Evolutionary conservation across 2,329 filamentous ascomycete species (phyloP).

Genomic region (Trichophyton mentagrophytes): DNA sequence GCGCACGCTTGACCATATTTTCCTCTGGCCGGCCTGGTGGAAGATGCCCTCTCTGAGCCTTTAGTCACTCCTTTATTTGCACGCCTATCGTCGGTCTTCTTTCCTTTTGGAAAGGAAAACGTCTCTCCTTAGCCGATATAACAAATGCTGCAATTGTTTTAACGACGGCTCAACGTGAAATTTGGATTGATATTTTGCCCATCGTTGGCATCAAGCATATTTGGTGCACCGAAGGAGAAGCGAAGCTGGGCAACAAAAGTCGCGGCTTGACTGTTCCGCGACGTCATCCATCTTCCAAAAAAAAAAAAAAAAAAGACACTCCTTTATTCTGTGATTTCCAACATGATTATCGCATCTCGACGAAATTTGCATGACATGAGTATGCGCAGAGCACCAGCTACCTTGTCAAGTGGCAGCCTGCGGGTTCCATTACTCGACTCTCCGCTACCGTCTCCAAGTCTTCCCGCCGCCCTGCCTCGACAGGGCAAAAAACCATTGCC

Average conservation of each 20-base stretch:
- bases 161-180: not conserved
- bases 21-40: conserved; percentile 1
- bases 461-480: conserved; percentile 55
- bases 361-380: conserved; percentile 20
- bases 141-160: not conserved
- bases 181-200: not conserved
- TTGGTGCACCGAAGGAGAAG: not conserved
- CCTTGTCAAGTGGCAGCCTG: conserved; percentile 44
- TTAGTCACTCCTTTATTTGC: conserved; percentile 3
- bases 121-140: not conserved
- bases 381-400: conserved; percentile 15
- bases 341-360: conserved; percentile 25
- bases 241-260: not conserved
- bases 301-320: not conserved
- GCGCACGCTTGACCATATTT: not conserved
- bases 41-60: not conserved
- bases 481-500: conserved; percentile 49
- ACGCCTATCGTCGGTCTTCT: not conserved
- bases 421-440: conserved; percentile 52
- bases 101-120: not conserved
- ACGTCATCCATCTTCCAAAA: not conserved
- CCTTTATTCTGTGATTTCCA: conserved; percentile 3
- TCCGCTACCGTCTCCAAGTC: conserved; percentile 56
- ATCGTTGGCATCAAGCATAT: not conserved
- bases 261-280: not conserved